Conservation (phyloP, 345 rosid species). For the Diplotaxis tenuifolia region DNA sequence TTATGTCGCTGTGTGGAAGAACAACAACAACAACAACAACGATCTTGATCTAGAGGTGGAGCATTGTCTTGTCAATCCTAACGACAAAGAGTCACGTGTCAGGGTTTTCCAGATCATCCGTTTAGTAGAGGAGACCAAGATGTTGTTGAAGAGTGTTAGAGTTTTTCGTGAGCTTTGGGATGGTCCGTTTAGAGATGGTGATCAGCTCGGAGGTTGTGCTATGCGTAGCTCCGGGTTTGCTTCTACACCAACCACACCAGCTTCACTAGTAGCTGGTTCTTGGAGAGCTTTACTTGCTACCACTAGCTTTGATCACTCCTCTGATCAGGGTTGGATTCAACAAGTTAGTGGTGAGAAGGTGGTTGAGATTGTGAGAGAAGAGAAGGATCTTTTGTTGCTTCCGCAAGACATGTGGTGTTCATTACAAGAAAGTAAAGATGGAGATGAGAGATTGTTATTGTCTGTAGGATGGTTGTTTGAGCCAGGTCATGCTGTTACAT, state of each 20-base stretch:
- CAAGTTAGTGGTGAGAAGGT: conserved; percentile 45
- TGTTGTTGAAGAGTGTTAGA: conserved; percentile 45
- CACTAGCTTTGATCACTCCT: conserved; percentile 44
- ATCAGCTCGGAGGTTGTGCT: conserved; percentile 85
- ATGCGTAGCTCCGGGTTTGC: conserved; percentile 81
- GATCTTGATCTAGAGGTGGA: conserved; percentile 55
- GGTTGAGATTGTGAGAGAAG: conserved; percentile 54
- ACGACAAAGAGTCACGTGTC: conserved; percentile 74
- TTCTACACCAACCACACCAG: conserved; percentile 55
- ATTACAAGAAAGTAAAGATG: conserved; percentile 38
- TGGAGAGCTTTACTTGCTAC: conserved; percentile 57
- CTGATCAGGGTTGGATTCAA: conserved; percentile 46
- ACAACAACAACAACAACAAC: conserved; percentile 18
- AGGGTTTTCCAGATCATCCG: conserved; percentile 58
- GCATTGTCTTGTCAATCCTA: conserved; percentile 79
- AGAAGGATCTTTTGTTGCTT: conserved; percentile 53
- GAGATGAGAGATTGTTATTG: conserved; percentile 29
- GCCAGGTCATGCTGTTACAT: conserved; percentile 41
- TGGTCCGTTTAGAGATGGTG: conserved; percentile 87
- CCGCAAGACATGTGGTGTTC: conserved; percentile 81
- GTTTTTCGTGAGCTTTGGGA: conserved; percentile 84
- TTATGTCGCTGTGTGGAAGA: conserved; percentile 78
- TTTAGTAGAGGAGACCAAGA: conserved; percentile 39
- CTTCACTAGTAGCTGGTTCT: conserved; percentile 53
- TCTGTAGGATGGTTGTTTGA: conserved; percentile 79